phyloP scores from a whole-genome alignment of 2,329 filamentous ascomycete genomes.

The Hypoxylon sp. region DNA sequence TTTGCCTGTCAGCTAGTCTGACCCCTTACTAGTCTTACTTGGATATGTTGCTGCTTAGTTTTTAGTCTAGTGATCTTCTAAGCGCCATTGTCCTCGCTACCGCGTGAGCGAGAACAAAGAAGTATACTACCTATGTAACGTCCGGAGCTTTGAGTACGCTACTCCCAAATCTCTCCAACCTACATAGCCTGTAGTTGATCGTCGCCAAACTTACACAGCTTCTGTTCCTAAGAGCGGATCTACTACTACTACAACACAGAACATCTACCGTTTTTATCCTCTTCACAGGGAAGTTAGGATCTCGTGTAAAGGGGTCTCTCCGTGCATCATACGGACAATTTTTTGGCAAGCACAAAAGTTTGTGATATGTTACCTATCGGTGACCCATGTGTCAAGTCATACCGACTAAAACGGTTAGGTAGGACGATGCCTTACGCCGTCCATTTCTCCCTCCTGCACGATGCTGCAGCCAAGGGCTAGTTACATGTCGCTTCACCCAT shows the following conservation, averaged over 20 bases:
- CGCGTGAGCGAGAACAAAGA: constrained; percentile 12
- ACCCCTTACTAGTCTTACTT: constrained; percentile 3
- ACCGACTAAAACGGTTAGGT: constrained; percentile 44
- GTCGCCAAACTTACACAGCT: not conserved
- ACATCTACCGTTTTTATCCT: too few relatives aligned
- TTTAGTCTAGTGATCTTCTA: constrained; percentile 20
- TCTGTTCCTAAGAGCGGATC: constrained; percentile 1
- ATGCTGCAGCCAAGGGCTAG: constrained; percentile 47
- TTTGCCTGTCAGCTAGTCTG: constrained; percentile 12
- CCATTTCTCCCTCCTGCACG: constrained; percentile 43
- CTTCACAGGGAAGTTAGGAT: constrained; percentile 25
- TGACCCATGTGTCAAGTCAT: constrained; percentile 17
- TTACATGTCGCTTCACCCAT: constrained; percentile 41
- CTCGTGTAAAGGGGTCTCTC: constrained; percentile 29
- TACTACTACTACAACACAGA: constrained; percentile 4
- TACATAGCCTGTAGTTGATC: not conserved
- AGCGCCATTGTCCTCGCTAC: constrained; percentile 17
- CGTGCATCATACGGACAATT: constrained; percentile 30
- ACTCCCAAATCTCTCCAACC: too few relatives aligned
- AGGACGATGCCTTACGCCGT: constrained; percentile 41
- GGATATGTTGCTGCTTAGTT: constrained; percentile 13
- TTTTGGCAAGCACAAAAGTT: constrained; percentile 26
- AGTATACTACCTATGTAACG: not conserved
- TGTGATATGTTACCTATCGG: constrained; percentile 38
- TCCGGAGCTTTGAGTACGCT: too few relatives aligned